Evolutionary conservation across 768 basidiomycete genomes (phyloP).

Genomic region (Lactarius psammicola): DNA sequence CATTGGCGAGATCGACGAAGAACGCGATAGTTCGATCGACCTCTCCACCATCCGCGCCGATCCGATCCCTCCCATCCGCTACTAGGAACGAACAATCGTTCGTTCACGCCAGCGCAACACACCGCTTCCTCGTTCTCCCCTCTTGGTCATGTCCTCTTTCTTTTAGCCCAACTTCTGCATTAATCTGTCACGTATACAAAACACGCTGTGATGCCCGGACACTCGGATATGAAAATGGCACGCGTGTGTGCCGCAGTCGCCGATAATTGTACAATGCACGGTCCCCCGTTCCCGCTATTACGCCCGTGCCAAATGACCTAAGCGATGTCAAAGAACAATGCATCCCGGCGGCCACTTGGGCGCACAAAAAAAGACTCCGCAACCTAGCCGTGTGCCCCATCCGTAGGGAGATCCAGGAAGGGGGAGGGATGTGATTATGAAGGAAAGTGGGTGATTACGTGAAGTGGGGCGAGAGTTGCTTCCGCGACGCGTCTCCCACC

Average conservation of each 20-base stretch:
- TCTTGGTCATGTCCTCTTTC: not conserved
- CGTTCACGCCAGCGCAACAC: not conserved
- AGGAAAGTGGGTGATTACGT: not conserved
- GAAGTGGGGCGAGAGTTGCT: not conserved
- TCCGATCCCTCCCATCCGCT: constrained; percentile 79
- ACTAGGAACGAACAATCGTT: constrained; percentile 39
- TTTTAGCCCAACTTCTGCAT: not conserved
- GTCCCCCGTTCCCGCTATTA: not conserved
- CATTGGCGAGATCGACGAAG: constrained; percentile 84
- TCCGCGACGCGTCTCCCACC: not conserved
- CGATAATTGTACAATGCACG: not conserved
- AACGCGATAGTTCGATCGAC: constrained; percentile 71
- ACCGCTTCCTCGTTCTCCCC: not conserved
- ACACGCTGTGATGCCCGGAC: not conserved
- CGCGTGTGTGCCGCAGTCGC: not conserved
- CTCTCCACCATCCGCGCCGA: constrained; percentile 81
- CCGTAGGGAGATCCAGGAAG: too few species aligned
- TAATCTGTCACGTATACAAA: not conserved
- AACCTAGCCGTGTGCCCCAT: too few species aligned
- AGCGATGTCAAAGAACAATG: not conserved
- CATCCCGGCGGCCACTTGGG: not conserved
- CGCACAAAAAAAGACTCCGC: not conserved
- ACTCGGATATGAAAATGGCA: not conserved
- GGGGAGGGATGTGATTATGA: not conserved
- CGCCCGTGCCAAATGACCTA: not conserved